These are phyloP conservation scores for Mortierella sp. DNA, from an alignment of 371 early-diverging fungal species.

Conservation along the genomic window DNA sequence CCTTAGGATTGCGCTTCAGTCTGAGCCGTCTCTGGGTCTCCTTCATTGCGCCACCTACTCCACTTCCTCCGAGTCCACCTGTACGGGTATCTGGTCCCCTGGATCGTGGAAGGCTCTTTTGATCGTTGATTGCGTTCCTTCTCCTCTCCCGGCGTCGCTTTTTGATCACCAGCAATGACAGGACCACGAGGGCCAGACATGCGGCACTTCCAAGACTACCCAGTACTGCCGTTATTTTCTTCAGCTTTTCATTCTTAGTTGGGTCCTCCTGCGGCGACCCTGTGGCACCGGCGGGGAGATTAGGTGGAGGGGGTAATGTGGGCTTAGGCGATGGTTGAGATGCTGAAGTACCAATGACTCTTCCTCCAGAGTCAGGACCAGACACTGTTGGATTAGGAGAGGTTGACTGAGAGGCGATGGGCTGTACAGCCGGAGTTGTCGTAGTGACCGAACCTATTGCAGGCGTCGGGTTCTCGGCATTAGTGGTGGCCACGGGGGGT, in stretches of 20 bases:
- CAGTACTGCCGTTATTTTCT: conserved; percentile 9
- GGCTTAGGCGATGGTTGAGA: background rate
- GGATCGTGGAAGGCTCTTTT: background rate
- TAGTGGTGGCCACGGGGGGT: background rate
- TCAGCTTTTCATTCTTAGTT: background rate
- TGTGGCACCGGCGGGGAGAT: background rate
- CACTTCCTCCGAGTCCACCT: conserved; percentile 3
- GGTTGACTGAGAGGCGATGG: background rate
- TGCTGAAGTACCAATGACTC: too few species aligned
- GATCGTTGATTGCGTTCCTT: background rate
- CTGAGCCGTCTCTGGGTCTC: conserved; percentile 15
- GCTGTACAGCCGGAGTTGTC: background rate
- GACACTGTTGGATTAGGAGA: background rate
- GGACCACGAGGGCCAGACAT: conserved; percentile 10
- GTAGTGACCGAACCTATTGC: background rate
- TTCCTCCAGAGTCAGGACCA: too few species aligned
- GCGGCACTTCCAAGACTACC: conserved; percentile 15
- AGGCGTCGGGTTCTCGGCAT: background rate
- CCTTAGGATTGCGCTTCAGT: conserved; percentile 12
- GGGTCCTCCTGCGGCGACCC: background rate
- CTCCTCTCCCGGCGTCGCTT: conserved; percentile 7
- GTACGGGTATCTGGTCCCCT: background rate
- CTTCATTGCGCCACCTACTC: conserved; percentile 14
- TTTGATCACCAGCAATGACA: conserved; percentile 22
- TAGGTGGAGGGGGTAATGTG: background rate